Evolutionary conservation across 495 filamentous ascomycete species (phyloP).

Genomic region (Trichoderma parareesei): DNA sequence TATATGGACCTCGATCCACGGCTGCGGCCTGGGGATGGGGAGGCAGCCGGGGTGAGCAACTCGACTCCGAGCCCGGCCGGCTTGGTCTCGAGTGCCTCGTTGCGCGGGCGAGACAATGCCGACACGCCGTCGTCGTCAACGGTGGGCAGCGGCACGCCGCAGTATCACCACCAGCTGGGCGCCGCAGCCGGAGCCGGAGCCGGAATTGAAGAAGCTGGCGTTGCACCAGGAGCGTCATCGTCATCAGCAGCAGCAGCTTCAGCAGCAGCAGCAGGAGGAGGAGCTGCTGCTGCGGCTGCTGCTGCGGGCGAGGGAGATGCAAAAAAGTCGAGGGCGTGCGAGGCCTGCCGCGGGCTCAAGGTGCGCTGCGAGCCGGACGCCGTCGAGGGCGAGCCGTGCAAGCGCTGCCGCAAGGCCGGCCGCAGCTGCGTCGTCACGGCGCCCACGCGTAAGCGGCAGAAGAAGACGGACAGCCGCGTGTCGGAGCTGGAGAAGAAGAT

Average conservation of each 20-base stretch:
- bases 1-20: slow-evolving; percentile 9
- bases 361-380: slow-evolving; percentile 78
- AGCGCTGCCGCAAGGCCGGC: slow-evolving; percentile 76
- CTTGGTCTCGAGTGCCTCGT: background rate
- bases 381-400: slow-evolving; percentile 58
- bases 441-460: slow-evolving; percentile 79
- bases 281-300: background rate
- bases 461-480: slow-evolving; percentile 87
- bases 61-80: background rate
- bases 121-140: slow-evolving; percentile 9
- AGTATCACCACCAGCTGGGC: background rate
- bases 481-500: slow-evolving; percentile 93
- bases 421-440: slow-evolving; percentile 73
- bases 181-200: too few species aligned
- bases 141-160: slow-evolving; percentile 3
- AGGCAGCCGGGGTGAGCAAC: background rate
- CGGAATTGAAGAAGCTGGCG: too few species aligned
- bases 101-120: background rate
- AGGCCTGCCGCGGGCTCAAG: slow-evolving; percentile 83
- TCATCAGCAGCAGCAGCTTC: too few species aligned
- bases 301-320: background rate
- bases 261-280: too few species aligned
- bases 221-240: too few species aligned
- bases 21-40: background rate
- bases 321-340: slow-evolving; percentile 79